Conservation (phyloP, 2,329 filamentous ascomycete genomes). For the Penicillium oxalicum region DNA sequence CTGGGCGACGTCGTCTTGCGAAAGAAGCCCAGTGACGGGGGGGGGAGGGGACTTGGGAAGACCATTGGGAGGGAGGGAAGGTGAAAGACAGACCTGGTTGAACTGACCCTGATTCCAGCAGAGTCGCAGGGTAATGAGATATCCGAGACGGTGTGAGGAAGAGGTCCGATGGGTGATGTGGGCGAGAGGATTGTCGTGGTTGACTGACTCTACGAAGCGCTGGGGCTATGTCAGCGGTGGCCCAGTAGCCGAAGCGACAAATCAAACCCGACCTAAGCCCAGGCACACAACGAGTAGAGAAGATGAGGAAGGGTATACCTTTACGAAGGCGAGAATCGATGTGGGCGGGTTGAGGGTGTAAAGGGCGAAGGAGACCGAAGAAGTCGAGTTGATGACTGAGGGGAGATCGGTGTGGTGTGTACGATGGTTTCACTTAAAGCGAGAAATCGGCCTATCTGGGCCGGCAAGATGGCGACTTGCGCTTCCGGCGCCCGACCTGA, state of each 20-base stretch:
- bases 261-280: not conserved
- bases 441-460: conserved; percentile 30
- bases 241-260: conserved; percentile 24
- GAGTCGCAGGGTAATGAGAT: conserved; percentile 28
- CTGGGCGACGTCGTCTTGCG: conserved; percentile 25
- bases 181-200: conserved; percentile 24
- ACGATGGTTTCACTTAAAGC: conserved; percentile 40
- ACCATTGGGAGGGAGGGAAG: conserved; percentile 11
- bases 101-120: conserved; percentile 19
- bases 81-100: conserved; percentile 27
- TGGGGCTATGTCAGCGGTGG: conserved; percentile 37
- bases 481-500: conserved; percentile 19
- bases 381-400: conserved; percentile 6
- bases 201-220: conserved; percentile 30
- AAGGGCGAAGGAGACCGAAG: conserved; percentile 18
- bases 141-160: conserved; percentile 15
- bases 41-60: conserved; percentile 30
- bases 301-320: conserved; percentile 16
- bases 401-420: conserved; percentile 25
- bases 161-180: conserved; percentile 19
- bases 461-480: conserved; percentile 30
- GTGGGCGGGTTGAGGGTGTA: conserved; percentile 8
- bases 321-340: not conserved
- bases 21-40: conserved; percentile 19
- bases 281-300: conserved; percentile 2